phyloP scores from a whole-genome alignment of 2,329 filamentous ascomycete species.

The Neofusicoccum kwambonambiense region DNA sequence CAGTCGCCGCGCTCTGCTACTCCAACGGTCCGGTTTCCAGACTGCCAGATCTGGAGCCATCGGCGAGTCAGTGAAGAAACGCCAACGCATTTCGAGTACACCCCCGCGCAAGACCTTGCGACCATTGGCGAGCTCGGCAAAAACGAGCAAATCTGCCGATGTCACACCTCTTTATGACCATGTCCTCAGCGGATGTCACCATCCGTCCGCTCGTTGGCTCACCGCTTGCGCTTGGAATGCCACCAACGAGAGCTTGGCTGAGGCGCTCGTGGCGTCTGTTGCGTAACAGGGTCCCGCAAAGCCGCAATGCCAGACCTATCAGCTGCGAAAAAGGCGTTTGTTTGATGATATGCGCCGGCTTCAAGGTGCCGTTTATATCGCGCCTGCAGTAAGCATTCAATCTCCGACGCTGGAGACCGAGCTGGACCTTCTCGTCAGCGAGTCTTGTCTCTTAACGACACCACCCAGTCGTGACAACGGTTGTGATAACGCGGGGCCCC shows the following conservation, averaged over 20 bases:
- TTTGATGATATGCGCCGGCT: background rate
- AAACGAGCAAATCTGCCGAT: background rate
- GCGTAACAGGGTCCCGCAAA: background rate
- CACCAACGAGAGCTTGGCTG: background rate
- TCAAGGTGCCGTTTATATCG: background rate
- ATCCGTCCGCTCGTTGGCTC: background rate
- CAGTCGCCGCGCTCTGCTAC: background rate
- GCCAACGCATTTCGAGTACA: background rate
- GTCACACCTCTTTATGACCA: background rate
- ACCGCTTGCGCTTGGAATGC: conserved; percentile 5
- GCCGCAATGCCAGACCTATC: background rate
- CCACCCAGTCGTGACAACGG: too few relatives aligned
- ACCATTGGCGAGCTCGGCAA: background rate
- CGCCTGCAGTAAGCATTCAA: background rate
- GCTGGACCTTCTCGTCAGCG: background rate
- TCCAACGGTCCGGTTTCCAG: background rate
- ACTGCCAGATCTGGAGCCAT: background rate
- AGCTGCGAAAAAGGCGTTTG: background rate
- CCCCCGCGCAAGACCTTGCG: background rate
- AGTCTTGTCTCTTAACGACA: too few relatives aligned
- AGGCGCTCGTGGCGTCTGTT: background rate
- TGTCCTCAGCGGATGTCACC: background rate
- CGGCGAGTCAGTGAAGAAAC: background rate
- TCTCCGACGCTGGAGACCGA: background rate
- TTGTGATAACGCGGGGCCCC: too few relatives aligned